These are phyloP conservation scores for Phylloporus rhodoxanthus DNA, from an alignment of 768 basidiomycete genomes.

Conservation along the genomic window DNA sequence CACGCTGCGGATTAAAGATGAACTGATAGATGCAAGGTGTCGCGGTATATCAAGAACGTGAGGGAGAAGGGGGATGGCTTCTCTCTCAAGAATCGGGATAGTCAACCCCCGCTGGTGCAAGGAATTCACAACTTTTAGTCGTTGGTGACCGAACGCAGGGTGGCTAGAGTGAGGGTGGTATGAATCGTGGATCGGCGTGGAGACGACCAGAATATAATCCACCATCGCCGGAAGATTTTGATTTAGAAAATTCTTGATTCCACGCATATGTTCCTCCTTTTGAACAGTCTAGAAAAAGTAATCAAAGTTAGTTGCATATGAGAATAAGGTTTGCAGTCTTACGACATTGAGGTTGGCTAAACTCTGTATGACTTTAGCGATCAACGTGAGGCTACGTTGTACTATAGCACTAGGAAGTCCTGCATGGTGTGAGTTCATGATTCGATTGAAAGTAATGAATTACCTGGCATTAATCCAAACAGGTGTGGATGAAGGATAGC, in stretches of 20 bases:
- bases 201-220: slow-evolving; percentile 72
- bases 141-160: slow-evolving; percentile 41
- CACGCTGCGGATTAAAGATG: slow-evolving; percentile 62
- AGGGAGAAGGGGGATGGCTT: slow-evolving; percentile 68
- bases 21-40: slow-evolving; percentile 70
- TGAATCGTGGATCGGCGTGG: slow-evolving; percentile 41
- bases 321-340: slow-evolving; percentile 22
- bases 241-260: slow-evolving; percentile 66
- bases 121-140: slow-evolving; percentile 47
- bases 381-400: slow-evolving; percentile 74
- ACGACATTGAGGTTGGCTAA: slow-evolving; percentile 80
- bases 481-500: slow-evolving; percentile 85
- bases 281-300: slow-evolving; percentile 43
- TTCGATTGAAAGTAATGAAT: slow-evolving; percentile 5
- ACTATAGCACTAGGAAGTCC: slow-evolving; percentile 62
- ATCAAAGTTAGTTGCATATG: slow-evolving; percentile 1
- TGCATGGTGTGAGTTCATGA: slow-evolving; percentile 28
- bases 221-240: slow-evolving; percentile 64
- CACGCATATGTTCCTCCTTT: slow-evolving; percentile 79
- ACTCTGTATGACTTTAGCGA: slow-evolving; percentile 87
- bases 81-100: slow-evolving; percentile 56
- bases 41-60: slow-evolving; percentile 73
- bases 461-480: slow-evolving; percentile 74
- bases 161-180: slow-evolving; percentile 24
- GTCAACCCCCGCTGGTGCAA: slow-evolving; percentile 51